Conservation (phyloP, 495 filamentous ascomycete species). For the Aspergillus baeticus region DNA sequence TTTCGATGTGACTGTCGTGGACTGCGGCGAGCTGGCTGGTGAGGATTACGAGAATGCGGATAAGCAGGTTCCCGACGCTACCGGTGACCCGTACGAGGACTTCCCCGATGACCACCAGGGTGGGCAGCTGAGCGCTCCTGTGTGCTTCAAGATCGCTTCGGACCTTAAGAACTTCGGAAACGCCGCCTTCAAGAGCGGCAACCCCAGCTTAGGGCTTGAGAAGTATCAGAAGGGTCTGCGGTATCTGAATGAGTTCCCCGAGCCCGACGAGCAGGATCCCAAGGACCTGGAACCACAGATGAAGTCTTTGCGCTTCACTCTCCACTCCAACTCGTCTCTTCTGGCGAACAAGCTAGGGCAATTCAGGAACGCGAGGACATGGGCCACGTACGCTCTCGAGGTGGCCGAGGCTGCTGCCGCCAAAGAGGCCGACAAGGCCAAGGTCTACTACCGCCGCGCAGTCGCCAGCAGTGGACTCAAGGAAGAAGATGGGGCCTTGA, state of each 20-base stretch:
- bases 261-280: conserved; percentile 62
- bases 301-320: conserved; percentile 68
- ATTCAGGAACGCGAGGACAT: conserved; percentile 64
- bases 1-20: conserved; percentile 68
- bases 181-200: conserved; percentile 78
- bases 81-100: conserved; percentile 92
- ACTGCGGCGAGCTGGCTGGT: conserved; percentile 83
- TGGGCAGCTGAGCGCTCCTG: conserved; percentile 55
- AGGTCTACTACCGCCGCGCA: conserved; percentile 82
- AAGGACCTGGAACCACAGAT: conserved; percentile 64
- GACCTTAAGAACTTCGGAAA: conserved; percentile 92
- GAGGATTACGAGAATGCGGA: conserved; percentile 61
- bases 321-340: conserved; percentile 77
- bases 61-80: conserved; percentile 68
- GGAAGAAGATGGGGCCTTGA: conserved; percentile 81
- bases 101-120: conserved; percentile 87
- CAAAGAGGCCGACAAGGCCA: conserved; percentile 77
- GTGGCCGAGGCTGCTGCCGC: conserved; percentile 54
- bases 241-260: conserved; percentile 87
- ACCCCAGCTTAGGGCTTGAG: conserved; percentile 69
- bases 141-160: conserved; percentile 65
- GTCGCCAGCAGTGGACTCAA: conserved; percentile 70
- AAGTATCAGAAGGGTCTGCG: conserved; percentile 99
- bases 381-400: conserved; percentile 72
- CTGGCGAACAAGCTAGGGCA: conserved; percentile 76